Evolutionary conservation across 2,329 filamentous ascomycete species (phyloP).

Genomic region (Clonostachys sp.): DNA sequence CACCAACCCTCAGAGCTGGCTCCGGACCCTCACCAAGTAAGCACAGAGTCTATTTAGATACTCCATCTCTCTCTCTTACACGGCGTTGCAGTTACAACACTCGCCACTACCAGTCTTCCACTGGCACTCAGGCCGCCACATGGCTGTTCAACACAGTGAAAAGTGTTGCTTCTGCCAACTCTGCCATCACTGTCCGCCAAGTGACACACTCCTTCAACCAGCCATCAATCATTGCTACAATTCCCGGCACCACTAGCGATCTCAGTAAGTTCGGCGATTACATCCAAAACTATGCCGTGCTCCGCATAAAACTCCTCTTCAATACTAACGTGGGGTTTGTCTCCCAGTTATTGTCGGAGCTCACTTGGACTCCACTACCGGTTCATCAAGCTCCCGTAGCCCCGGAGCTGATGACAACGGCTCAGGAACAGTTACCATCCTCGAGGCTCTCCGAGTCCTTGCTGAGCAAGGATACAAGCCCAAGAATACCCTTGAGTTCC

Average conservation of each 20-base stretch:
- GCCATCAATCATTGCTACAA: conserved; percentile 40
- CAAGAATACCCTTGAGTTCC: conserved; percentile 45
- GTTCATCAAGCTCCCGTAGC: conserved; percentile 24
- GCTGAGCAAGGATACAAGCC: conserved; percentile 29
- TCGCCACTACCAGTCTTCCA: conserved; percentile 33
- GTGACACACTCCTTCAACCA: conserved; percentile 38
- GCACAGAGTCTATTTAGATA: neutral
- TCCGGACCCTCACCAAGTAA: conserved; percentile 20
- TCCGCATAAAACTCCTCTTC: too few species aligned
- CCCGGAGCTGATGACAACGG: conserved; percentile 47
- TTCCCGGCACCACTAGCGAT: conserved; percentile 33
- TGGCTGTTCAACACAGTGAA: conserved; percentile 36
- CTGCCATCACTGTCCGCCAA: conserved; percentile 32
- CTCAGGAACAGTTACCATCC: conserved; percentile 39
- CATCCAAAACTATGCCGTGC: neutral
- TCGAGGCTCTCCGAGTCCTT: conserved; percentile 43
- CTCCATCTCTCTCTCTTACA: neutral
- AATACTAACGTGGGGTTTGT: neutral
- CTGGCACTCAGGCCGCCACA: conserved; percentile 29
- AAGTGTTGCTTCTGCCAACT: conserved; percentile 27
- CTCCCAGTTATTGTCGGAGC: conserved; percentile 29
- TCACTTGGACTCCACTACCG: conserved; percentile 40
- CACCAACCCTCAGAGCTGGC: conserved; percentile 25
- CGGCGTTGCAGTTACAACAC: conserved; percentile 22
- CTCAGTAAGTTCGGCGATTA: conserved; percentile 14